Base-by-base conservation (phyloP, 225 moss, liverwort and hornwort genomes). In the Sphagnum tenellum region DNA sequence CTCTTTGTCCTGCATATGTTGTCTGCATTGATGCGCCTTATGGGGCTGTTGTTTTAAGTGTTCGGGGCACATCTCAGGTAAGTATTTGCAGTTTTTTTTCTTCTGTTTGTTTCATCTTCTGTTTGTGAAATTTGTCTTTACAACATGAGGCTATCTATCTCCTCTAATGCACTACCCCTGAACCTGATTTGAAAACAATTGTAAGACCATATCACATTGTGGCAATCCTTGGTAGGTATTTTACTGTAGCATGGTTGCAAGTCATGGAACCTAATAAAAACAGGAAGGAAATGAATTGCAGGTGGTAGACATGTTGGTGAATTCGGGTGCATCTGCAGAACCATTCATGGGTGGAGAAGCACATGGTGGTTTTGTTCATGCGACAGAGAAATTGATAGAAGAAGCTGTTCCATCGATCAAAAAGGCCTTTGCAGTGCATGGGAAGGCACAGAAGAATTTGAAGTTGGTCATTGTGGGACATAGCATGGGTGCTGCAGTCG, bases 401-500 rank as follows among this genome's bases (percentile, higher is more conserved):
- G 61, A 93, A 71, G 89, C 70, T 8, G 44, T 85, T 3, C 98
- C 92, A 4, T 85, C 82, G 66, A 70, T 98, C 52, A 87, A 84
- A 59, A 82, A 73, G 60, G 98, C 89, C 2, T 93, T 98, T 55
- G 76, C 79, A 71, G 86, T 81, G 3, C 85, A 89, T 7, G 72
- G 79, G 9, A 74, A 83, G 57, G 49, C 46, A 11, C 88, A 88
- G 67, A 79, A 79, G 65, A 63, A 81, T 57, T 56, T 89, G 73
- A 98, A 98, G 72, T 76, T 98, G 5, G 82, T 98, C 61, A 79
- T 98, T 51, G 78, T 80, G 2, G 98, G 98, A 2, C 98, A 98
- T 63, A 93, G 93, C 72, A 82, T 98, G 93, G 98, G 98, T 4
- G 98, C 87, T 46, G 92, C 98, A 1, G 90, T 98, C 14, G 98